Conservation (phyloP, 1,139 yeast species). For the Diutina rugosa region DNA sequence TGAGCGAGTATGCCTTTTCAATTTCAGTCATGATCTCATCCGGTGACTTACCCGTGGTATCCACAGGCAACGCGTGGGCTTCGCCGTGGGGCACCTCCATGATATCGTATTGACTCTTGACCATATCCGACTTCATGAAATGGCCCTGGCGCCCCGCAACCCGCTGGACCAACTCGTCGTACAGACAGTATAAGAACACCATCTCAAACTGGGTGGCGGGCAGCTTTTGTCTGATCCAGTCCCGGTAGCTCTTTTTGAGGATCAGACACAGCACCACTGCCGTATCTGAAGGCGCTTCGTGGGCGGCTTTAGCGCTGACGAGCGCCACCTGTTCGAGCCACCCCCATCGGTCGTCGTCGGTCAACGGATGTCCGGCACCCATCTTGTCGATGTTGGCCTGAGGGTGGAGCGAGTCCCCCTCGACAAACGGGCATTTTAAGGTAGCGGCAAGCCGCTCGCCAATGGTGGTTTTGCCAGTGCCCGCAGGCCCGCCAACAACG, state of each 20-base stretch:
- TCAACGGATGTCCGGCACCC: slow-evolving; percentile 67
- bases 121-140: slow-evolving; percentile 80
- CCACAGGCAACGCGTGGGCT: slow-evolving; percentile 23
- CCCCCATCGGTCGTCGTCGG: slow-evolving; percentile 84
- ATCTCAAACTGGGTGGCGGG: slow-evolving; percentile 36
- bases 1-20: not conserved
- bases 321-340: slow-evolving; percentile 56
- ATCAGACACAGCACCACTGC: slow-evolving; percentile 76
- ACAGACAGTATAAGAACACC: slow-evolving; percentile 54
- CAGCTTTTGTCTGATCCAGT: slow-evolving; percentile 12
- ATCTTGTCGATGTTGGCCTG: slow-evolving; percentile 64
- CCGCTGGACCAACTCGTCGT: slow-evolving; percentile 46
- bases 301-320: slow-evolving; percentile 16
- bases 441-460: slow-evolving; percentile 36
- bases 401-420: slow-evolving; percentile 81
- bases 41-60: slow-evolving; percentile 28
- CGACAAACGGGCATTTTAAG: slow-evolving; percentile 44
- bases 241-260: slow-evolving; percentile 61
- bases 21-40: slow-evolving; percentile 6
- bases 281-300: slow-evolving; percentile 11
- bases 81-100: slow-evolving; percentile 55
- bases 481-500: slow-evolving; percentile 81
- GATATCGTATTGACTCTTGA: slow-evolving; percentile 60
- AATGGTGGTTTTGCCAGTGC: slow-evolving; percentile 82
- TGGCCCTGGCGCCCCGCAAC: slow-evolving; percentile 56